Evolutionary conservation across 179 eudicot species (phyloP).

Genomic region (Drosera spatulata): DNA sequence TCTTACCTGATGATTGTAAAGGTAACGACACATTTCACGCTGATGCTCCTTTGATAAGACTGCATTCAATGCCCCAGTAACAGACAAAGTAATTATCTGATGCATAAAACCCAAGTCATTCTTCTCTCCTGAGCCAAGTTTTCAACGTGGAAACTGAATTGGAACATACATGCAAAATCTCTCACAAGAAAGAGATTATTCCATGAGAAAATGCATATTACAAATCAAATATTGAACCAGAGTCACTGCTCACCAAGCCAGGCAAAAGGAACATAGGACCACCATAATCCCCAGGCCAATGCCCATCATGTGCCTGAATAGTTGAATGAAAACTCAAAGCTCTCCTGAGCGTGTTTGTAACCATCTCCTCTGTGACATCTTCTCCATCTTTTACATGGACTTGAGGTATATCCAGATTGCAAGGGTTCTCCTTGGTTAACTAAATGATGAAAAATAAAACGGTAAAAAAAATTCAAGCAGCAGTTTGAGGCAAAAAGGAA

Average conservation of each 20-base stretch:
- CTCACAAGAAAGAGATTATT: background rate
- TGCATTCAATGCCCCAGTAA: conserved; percentile 69
- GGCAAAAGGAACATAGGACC: conserved; percentile 94
- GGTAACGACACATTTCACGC: conserved; percentile 70
- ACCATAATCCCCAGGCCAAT: conserved; percentile 95
- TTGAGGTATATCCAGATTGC: conserved; percentile 28
- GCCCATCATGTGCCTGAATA: conserved; percentile 87
- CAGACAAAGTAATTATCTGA: conserved; percentile 63
- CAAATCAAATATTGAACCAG: background rate
- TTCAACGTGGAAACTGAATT: background rate
- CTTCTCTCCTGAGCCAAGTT: conserved; percentile 4
- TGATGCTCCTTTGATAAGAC: conserved; percentile 66
- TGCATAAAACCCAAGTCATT: conserved; percentile 15
- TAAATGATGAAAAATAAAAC: conserved; percentile 10
- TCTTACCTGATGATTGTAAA: conserved; percentile 83
- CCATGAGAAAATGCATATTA: background rate
- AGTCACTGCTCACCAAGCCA: conserved; percentile 56
- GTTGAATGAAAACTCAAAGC: conserved; percentile 69
- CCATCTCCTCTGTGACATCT: conserved; percentile 48
- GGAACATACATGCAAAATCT: background rate
- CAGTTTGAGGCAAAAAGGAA: too few species aligned
- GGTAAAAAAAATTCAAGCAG: too few species aligned
- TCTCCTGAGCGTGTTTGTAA: conserved; percentile 55
- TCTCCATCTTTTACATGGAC: conserved; percentile 45
- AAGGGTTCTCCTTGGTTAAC: conserved; percentile 56